Evolutionary conservation across 1,284 basidiomycete genomes (phyloP).

Genomic region (Leccinum fallax): DNA sequence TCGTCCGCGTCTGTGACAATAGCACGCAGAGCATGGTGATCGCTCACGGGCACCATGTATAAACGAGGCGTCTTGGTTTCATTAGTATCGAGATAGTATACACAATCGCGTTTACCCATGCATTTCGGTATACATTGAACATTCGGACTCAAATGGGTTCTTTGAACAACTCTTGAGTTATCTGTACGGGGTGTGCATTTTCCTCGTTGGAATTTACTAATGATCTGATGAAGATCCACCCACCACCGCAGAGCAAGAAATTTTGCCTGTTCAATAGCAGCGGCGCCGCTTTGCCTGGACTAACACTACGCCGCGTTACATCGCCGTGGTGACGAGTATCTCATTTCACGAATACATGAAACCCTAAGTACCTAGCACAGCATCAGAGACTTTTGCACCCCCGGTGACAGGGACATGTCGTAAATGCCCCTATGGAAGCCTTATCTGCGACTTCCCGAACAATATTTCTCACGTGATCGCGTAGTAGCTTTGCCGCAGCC

Average conservation of each 20-base stretch:
- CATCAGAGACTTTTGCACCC: conserved; percentile 25
- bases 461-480: not conserved
- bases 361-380: conserved; percentile 16
- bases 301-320: not conserved
- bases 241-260: not conserved
- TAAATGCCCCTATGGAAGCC: conserved; percentile 17
- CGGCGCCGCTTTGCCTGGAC: conserved; percentile 2
- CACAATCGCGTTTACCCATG: not conserved
- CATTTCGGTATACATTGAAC: not conserved
- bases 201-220: not conserved
- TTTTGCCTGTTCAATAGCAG: not conserved
- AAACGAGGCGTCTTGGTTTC: not conserved
- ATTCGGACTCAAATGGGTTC: conserved; percentile 2
- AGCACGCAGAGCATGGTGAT: conserved; percentile 12
- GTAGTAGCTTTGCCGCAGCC: not conserved
- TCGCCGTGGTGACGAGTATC: conserved; percentile 9
- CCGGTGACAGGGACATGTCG: conserved; percentile 28
- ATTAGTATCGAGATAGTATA: not conserved
- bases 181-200: conserved; percentile 15
- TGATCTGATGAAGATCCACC: not conserved
- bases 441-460: not conserved
- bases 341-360: conserved; percentile 19
- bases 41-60: not conserved
- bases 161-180: not conserved
- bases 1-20: conserved; percentile 4